These are phyloP conservation scores for Cryptococcus sp. DNA, from an alignment of 1,284 basidiomycete species.

Conservation along the genomic window DNA sequence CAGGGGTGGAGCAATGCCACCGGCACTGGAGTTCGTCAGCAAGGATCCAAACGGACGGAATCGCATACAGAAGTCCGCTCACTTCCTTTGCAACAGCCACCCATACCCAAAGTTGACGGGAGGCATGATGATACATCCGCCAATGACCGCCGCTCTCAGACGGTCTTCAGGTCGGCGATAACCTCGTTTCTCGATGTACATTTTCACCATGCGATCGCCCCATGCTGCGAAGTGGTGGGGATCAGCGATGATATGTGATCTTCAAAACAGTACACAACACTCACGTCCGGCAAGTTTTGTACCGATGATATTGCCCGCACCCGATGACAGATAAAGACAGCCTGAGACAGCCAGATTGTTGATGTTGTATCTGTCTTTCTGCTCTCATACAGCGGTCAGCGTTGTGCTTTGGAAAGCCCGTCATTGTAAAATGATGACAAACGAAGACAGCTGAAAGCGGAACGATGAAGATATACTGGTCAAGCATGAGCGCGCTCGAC, in stretches of 20 bases:
- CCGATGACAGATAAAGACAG: constrained; percentile 63
- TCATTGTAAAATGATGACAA: constrained; percentile 1
- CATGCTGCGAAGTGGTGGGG: constrained; percentile 35
- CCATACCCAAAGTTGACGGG: constrained; percentile 48
- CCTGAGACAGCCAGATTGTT: constrained; percentile 64
- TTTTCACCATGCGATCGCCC: constrained; percentile 60
- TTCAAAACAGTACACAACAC: constrained; percentile 6
- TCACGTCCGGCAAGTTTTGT: constrained; percentile 59
- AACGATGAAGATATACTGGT: constrained; percentile 36
- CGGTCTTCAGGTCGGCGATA: constrained; percentile 64
- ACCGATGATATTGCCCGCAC: constrained; percentile 65
- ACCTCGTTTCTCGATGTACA: constrained; percentile 58
- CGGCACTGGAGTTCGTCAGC: constrained; percentile 25
- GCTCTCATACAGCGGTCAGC: background rate
- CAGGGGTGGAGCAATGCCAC: constrained; percentile 47
- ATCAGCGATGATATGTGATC: too few species aligned
- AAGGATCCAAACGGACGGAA: background rate
- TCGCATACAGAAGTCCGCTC: background rate
- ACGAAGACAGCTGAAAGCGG: constrained; percentile 23
- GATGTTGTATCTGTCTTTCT: constrained; percentile 65
- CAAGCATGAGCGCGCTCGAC: constrained; percentile 39
- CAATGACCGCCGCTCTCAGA: constrained; percentile 59
- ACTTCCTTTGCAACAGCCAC: constrained; percentile 43
- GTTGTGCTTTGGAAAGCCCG: background rate
- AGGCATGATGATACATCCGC: constrained; percentile 57